phyloP scores from a whole-genome alignment of 1,284 basidiomycete species.

The Trametes polyzona region DNA sequence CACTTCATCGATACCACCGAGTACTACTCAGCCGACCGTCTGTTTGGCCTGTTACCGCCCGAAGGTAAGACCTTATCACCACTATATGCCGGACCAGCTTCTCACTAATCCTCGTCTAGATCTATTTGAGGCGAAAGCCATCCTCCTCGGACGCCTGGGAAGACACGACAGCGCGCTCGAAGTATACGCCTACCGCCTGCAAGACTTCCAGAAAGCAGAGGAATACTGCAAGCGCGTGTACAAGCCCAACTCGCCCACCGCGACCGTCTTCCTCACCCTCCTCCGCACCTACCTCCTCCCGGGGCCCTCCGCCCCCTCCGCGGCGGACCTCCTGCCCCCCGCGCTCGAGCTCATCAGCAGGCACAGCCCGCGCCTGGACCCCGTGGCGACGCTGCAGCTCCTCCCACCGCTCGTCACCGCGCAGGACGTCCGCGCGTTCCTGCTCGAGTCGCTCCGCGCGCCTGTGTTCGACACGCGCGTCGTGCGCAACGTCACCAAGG shows the following conservation, averaged over 20 bases:
- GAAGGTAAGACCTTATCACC: slow-evolving; percentile 66
- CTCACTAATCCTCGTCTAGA: too few species aligned
- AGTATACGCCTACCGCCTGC: slow-evolving; percentile 87
- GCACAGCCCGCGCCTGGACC: slow-evolving; percentile 82
- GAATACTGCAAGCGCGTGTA: slow-evolving; percentile 90
- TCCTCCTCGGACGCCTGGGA: slow-evolving; percentile 87
- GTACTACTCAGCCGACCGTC: slow-evolving; percentile 77
- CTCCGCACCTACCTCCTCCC: slow-evolving; percentile 89
- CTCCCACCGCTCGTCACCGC: slow-evolving; percentile 89
- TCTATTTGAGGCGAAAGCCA: slow-evolving; percentile 86
- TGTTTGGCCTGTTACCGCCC: slow-evolving; percentile 77
- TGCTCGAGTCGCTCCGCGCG: slow-evolving; percentile 72
- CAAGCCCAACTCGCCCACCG: slow-evolving; percentile 58
- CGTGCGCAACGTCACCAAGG: slow-evolving; percentile 68
- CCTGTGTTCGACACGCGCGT: slow-evolving; percentile 73
- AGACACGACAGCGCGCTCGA: slow-evolving; percentile 93
- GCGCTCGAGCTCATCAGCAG: slow-evolving; percentile 85
- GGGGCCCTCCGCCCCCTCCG: slow-evolving; percentile 24
- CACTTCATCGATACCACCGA: slow-evolving; percentile 76
- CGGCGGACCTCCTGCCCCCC: slow-evolving; percentile 64
- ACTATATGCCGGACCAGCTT: too few species aligned
- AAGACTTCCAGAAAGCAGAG: slow-evolving; percentile 87
- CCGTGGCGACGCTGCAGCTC: slow-evolving; percentile 80
- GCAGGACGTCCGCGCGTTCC: slow-evolving; percentile 78
- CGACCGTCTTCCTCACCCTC: slow-evolving; percentile 81